Percentiles rank a stretch among this genome's conserved stretches.
Conservation (phyloP, 768 basidiomycete species). For the Pleurotus djamor region DNA sequence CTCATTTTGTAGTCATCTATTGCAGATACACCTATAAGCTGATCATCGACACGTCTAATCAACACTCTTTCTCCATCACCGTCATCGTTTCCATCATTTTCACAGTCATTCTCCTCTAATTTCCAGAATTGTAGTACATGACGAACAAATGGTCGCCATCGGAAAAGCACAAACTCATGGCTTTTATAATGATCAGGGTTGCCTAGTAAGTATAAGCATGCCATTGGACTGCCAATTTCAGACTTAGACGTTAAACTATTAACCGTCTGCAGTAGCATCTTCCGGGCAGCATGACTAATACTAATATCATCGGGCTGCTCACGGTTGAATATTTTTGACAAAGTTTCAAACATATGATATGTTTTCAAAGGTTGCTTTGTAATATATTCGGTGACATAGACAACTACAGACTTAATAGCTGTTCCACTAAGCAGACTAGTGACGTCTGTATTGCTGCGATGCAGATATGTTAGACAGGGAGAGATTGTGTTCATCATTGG, state of each 20-base stretch:
- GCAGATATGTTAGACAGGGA: slow-evolving; percentile 20
- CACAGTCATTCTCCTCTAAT: background rate
- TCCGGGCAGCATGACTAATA: background rate
- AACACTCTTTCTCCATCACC: slow-evolving; percentile 13
- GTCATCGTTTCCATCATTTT: background rate
- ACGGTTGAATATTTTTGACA: slow-evolving; percentile 15
- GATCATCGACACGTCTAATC: slow-evolving; percentile 5
- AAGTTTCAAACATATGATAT: slow-evolving; percentile 28
- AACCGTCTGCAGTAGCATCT: slow-evolving; percentile 18
- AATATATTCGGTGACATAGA: slow-evolving; percentile 35
- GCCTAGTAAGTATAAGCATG: slow-evolving; percentile 19
- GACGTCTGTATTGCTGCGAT: slow-evolving; percentile 33
- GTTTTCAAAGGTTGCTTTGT: slow-evolving; percentile 30
- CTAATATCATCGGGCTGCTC: background rate
- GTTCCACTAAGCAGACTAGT: slow-evolving; percentile 30
- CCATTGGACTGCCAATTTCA: slow-evolving; percentile 27
- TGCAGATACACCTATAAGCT: slow-evolving; percentile 14
- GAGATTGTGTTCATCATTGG: slow-evolving; percentile 28
- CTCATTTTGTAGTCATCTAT: slow-evolving; percentile 24
- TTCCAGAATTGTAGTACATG: too few species aligned
- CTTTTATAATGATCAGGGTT: slow-evolving; percentile 29
- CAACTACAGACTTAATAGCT: slow-evolving; percentile 25
- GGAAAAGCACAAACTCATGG: slow-evolving; percentile 23
- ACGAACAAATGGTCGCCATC: slow-evolving; percentile 18
- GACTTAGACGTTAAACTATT: slow-evolving; percentile 23